These are phyloP conservation scores for Colletotrichum tabaci DNA, from an alignment of 2,329 filamentous ascomycete species.

Conservation along the genomic window DNA sequence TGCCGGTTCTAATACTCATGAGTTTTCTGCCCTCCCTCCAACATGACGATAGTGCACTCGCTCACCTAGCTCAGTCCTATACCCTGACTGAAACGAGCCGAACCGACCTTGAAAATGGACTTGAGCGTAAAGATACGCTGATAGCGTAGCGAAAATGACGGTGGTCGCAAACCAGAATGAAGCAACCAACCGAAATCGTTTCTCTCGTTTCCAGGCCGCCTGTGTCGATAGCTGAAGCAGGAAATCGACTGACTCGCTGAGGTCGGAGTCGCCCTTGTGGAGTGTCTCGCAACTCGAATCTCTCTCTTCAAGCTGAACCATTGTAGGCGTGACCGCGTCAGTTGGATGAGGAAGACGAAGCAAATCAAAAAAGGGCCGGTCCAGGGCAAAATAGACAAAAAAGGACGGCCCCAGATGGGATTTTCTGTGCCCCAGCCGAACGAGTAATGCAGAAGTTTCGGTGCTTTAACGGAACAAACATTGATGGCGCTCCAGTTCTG, in stretches of 20 bases:
- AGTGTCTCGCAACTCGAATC: not conserved
- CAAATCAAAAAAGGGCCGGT: not conserved
- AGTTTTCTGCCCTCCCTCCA: not conserved
- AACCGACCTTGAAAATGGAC: not conserved
- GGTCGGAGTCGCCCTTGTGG: not conserved
- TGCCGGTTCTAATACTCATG: not conserved
- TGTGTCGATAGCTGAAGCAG: not conserved
- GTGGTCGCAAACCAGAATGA: not conserved
- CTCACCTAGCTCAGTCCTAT: not conserved
- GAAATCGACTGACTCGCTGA: not conserved
- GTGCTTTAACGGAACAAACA: not conserved
- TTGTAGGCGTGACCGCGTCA: not conserved
- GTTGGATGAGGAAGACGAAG: not conserved
- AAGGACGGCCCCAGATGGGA: not conserved
- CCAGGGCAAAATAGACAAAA: not conserved
- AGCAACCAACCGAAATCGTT: not conserved
- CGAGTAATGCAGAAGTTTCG: not conserved
- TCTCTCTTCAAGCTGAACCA: not conserved
- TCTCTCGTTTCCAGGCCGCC: constrained; percentile 1
- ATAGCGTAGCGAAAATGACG: not conserved
- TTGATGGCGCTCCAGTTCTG: not conserved
- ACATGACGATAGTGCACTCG: not conserved
- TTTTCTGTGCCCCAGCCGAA: not conserved
- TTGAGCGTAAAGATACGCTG: not conserved
- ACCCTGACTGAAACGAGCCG: not conserved